Base-by-base conservation (phyloP, 2,329 filamentous ascomycete species). In the Aspergillus novofumigatus region DNA sequence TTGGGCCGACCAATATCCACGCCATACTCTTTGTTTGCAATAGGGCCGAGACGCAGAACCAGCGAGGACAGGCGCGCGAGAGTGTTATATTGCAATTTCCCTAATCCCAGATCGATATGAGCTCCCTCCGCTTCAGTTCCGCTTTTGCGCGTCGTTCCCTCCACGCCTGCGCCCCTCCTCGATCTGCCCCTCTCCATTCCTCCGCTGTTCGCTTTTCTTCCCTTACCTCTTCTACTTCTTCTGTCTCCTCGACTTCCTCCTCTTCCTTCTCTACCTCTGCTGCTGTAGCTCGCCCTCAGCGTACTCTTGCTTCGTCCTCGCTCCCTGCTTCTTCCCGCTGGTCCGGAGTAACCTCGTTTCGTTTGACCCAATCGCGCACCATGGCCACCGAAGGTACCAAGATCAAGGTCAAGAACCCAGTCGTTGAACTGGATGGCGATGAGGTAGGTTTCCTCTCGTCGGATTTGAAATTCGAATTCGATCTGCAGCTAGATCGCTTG, bases 401-500 rank as follows among this genome's bases (percentile, higher is more conserved):
- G 88, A 97, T 97, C 85, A 94, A 96, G 86, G 94, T 99, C 82
- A 92, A 96, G 87, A 97, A 96, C 80, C 94, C 94, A 65, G 88
- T 99, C 75, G 94, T 99, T 77, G 94, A 97, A 82, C 86, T 97
- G 70, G 93, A 97, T 76, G 93, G 93, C 72, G 85, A 88, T 77
- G 86, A 88, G 73, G 75, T 77, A 74, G 59, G 72, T 56, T 50
- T 28, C 32, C 35, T 14, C 42, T 23, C 21, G 10, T 28, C 20
- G 9, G 14, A 58, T 32, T 42, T 56, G 50, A 25, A 58, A 54
- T 44, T 45, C 4, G 28, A 48, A 23, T 51, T 25, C 23, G 35
- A 20, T 48, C 44, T 23, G 21, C 44, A 25, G 23, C 20, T 23
- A 23, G 23, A 25, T 25, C 23, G 44, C 49, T 54, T 58, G 59